Conservation (phyloP, 345 rosid genomes). For the Euclidium syriacum region DNA sequence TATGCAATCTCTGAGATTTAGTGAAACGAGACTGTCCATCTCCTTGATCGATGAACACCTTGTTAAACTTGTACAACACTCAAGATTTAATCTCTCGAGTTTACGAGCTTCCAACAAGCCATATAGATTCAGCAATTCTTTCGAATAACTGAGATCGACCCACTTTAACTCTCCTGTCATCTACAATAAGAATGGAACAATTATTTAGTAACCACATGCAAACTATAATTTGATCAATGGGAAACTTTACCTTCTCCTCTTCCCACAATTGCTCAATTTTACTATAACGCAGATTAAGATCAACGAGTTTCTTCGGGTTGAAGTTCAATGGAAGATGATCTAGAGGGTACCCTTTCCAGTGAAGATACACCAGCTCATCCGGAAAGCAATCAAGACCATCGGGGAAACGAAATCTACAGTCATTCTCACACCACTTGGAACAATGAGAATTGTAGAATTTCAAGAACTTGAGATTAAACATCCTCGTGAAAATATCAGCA, state of each 20-base stretch:
- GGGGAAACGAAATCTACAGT: constrained; percentile 4
- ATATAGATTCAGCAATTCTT: constrained; percentile 15
- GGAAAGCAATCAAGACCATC: constrained; percentile 26
- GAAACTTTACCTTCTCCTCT: constrained; percentile 21
- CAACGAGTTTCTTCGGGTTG: constrained; percentile 23
- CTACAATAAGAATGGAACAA: constrained; percentile 12
- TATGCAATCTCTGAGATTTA: constrained; percentile 26
- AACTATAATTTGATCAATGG: neutral
- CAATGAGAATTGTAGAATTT: constrained; percentile 26
- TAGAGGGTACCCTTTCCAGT: constrained; percentile 31
- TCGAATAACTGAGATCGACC: constrained; percentile 23
- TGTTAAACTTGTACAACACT: constrained; percentile 19
- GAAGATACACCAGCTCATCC: constrained; percentile 24
- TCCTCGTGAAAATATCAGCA: constrained; percentile 13
- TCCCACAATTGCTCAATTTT: constrained; percentile 24
- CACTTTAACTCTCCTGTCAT: constrained; percentile 16
- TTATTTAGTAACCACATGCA: neutral
- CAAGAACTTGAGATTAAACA: constrained; percentile 32
- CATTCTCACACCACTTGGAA: constrained; percentile 20
- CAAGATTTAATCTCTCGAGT: constrained; percentile 23
- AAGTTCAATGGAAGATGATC: constrained; percentile 28
- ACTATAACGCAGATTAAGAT: constrained; percentile 25
- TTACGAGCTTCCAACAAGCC: constrained; percentile 24
- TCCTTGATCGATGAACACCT: constrained; percentile 3
- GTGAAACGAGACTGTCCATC: constrained; percentile 13